Conservation (phyloP, 2,329 filamentous ascomycete genomes). For the Aspergillus jensenii region DNA sequence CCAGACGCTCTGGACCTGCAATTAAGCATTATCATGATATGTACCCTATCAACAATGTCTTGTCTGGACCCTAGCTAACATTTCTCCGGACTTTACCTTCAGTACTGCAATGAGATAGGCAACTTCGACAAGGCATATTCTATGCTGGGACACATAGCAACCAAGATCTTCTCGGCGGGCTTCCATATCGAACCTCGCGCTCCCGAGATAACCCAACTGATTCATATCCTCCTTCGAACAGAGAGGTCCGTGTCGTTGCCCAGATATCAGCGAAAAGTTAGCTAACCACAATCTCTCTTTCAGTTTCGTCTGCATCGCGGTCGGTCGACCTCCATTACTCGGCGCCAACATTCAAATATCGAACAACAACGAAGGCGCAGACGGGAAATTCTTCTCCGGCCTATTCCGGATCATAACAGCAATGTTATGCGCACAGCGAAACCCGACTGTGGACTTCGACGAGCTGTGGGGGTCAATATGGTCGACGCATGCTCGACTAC, state of each 20-base stretch:
- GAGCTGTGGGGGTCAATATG: not conserved
- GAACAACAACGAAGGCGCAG: not conserved
- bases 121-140: constrained; percentile 3
- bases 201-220: not conserved
- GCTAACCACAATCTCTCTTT: too few relatives aligned
- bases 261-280: too few relatives aligned
- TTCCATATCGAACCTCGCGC: not conserved
- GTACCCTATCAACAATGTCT: not conserved
- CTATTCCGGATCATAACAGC: not conserved
- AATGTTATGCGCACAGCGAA: not conserved
- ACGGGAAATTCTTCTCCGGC: not conserved
- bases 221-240: not conserved
- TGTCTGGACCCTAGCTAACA: not conserved
- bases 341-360: not conserved
- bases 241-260: not conserved
- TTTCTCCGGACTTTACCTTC: not conserved
- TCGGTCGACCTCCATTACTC: not conserved
- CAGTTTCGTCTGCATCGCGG: not conserved
- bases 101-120: not conserved
- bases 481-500: not conserved
- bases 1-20: not conserved
- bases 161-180: not conserved
- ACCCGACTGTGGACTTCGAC: not conserved
- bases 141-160: not conserved
- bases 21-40: not conserved